These are phyloP conservation scores for Polyplosphaeria fusca DNA, from an alignment of 495 filamentous ascomycete genomes.

Conservation along the genomic window DNA sequence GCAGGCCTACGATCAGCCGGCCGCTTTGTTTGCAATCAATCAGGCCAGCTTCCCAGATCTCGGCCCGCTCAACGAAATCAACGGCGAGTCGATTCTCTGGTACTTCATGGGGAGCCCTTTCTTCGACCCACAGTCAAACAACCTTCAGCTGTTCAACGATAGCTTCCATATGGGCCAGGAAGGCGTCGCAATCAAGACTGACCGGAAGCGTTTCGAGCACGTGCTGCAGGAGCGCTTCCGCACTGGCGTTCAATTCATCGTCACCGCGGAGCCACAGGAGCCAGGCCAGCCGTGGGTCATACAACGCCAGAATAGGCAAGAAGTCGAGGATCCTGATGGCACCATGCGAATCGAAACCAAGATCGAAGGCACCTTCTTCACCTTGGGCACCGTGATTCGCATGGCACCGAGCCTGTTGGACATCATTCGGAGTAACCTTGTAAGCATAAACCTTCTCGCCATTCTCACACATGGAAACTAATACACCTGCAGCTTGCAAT, in stretches of 20 bases:
- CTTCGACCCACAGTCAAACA: constrained; percentile 87
- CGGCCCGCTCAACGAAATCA: too few species aligned
- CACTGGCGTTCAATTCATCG: constrained; percentile 50
- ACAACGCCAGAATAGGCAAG: constrained; percentile 72
- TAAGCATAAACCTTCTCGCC: too few species aligned
- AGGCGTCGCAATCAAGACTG: constrained; percentile 57
- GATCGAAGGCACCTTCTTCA: constrained; percentile 74
- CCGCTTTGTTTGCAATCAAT: background rate
- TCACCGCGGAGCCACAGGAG: constrained; percentile 47
- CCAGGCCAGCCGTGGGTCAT: constrained; percentile 83
- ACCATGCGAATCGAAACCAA: constrained; percentile 50
- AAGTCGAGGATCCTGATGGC: constrained; percentile 52
- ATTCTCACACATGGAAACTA: constrained; percentile 49
- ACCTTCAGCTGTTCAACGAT: constrained; percentile 50
- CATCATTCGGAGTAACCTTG: too few species aligned
- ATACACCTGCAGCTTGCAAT: too few species aligned
- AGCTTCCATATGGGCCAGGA: constrained; percentile 32
- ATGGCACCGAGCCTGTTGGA: constrained; percentile 82
- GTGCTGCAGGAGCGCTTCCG: constrained; percentile 67
- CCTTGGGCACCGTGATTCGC: constrained; percentile 81
- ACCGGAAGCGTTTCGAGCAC: constrained; percentile 75
- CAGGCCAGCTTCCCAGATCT: constrained; percentile 8
- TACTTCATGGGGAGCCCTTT: constrained; percentile 91
- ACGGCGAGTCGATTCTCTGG: constrained; percentile 57
- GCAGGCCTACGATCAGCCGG: background rate